These are phyloP conservation scores for Chlamydomonas applanata DNA, from an alignment of 139 green algal genomes.

Conservation along the genomic window DNA sequence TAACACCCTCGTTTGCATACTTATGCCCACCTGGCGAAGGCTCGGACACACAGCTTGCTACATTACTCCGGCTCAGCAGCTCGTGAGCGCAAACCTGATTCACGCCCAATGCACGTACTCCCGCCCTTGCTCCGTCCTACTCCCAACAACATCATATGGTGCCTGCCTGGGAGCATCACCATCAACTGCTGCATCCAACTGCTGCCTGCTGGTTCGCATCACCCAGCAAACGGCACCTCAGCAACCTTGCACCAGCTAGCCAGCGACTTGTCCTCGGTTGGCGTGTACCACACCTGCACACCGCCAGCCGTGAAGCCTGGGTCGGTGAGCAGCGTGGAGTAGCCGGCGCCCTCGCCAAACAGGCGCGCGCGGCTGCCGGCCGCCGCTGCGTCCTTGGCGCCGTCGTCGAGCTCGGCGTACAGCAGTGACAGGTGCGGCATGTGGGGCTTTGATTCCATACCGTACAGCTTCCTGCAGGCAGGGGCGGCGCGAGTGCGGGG, in stretches of 20 bases:
- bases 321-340: conserved; percentile 51
- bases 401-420: conserved; percentile 36
- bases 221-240: neutral
- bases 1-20: no score
- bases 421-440: conserved; percentile 61
- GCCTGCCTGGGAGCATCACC: no score
- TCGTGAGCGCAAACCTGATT: no score
- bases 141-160: no score
- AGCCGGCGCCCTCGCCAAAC: conserved; percentile 37
- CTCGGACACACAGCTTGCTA: no score
- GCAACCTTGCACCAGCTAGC: conserved; percentile 5
- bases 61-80: no score
- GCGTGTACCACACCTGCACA: conserved; percentile 46
- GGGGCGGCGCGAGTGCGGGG: neutral
- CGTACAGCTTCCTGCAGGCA: conserved; percentile 18
- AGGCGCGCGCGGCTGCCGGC: conserved; percentile 6
- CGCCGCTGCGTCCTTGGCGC: conserved; percentile 1
- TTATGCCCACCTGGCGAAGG: no score
- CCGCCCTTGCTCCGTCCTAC: no score
- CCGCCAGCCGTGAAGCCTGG: conserved; percentile 27
- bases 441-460: conserved; percentile 24
- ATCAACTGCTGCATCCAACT: no score
- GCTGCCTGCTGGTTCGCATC: no score
- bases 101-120: no score
- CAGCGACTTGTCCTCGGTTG: conserved; percentile 17